A percentile compares a stretch with the other conserved stretches of the same genome.
Conservation (phyloP, 2,329 filamentous ascomycete genomes). For the Colletotrichum kahawae region DNA sequence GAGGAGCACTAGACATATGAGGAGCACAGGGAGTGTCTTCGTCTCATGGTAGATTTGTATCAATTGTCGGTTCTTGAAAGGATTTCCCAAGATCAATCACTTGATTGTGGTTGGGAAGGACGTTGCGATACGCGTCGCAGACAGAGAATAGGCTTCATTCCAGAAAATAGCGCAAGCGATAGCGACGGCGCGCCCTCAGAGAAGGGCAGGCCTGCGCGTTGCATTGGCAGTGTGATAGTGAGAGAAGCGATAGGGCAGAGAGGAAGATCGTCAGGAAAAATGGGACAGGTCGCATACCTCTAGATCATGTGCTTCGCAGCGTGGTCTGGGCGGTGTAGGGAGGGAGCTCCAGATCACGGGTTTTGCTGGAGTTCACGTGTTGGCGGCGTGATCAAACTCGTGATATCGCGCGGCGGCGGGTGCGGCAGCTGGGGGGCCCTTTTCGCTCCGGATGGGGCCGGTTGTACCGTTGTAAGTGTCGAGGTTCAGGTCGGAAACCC, state of each 20-base stretch:
- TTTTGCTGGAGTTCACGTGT: constrained; percentile 29
- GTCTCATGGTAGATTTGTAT: neutral
- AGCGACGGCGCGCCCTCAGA: neutral
- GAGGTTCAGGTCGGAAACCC: neutral
- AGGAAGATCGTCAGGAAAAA: constrained; percentile 15
- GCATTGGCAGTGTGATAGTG: constrained; percentile 3
- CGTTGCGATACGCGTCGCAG: neutral
- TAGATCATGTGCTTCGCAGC: constrained; percentile 48
- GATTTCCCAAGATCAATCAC: neutral
- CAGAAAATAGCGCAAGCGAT: constrained; percentile 3
- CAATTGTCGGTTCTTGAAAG: neutral
- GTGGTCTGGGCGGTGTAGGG: constrained; percentile 15
- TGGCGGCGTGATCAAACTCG: constrained; percentile 51
- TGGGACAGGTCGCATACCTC: constrained; percentile 39
- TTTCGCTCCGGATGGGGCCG: constrained; percentile 13
- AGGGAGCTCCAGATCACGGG: constrained; percentile 45
- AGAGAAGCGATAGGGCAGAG: neutral
- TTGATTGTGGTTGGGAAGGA: neutral
- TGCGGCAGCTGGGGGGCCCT: constrained; percentile 21
- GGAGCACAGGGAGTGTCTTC: neutral
- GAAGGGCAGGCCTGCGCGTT: neutral
- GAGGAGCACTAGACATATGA: neutral
- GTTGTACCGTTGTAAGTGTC: constrained; percentile 10
- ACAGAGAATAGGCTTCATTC: neutral
- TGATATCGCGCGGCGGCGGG: constrained; percentile 47